These are phyloP conservation scores for Apiosordaria backusii DNA, from an alignment of 495 filamentous ascomycete genomes.

Conservation along the genomic window DNA sequence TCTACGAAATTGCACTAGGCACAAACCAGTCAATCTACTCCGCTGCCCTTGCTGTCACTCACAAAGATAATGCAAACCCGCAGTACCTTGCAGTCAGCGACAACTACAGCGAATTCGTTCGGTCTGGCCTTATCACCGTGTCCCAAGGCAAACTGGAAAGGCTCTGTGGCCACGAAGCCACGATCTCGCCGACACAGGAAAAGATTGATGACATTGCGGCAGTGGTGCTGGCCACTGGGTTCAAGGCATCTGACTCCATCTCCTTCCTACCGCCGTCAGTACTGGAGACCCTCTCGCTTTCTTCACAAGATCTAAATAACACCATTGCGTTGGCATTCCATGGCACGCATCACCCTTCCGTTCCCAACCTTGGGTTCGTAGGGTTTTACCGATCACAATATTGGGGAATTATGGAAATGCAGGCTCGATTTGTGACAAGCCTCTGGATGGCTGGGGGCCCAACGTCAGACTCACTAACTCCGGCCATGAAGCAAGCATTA, in stretches of 20 bases:
- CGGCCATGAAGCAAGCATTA: conserved; percentile 29
- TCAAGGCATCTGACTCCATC: conserved; percentile 58
- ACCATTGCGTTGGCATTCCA: conserved; percentile 68
- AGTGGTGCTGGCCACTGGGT: conserved; percentile 76
- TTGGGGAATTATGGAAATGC: conserved; percentile 86
- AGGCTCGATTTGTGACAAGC: conserved; percentile 61
- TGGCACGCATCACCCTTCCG: conserved; percentile 53
- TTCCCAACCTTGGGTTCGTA: conserved; percentile 71
- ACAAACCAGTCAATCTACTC: conserved; percentile 59
- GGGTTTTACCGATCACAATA: conserved; percentile 84
- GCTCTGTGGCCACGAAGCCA: conserved; percentile 33
- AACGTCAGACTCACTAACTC: conserved; percentile 21
- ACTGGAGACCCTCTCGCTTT: conserved; percentile 53
- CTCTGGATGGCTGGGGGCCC: conserved; percentile 39
- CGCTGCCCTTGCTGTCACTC: conserved; percentile 34
- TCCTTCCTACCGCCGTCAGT: conserved; percentile 57
- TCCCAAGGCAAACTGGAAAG: conserved; percentile 40
- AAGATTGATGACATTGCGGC: conserved; percentile 56
- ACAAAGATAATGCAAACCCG: conserved; percentile 39
- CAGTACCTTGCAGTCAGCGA: conserved; percentile 68
- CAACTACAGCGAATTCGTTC: conserved; percentile 67
- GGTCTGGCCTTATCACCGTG: conserved; percentile 57
- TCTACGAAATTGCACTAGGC: conserved; percentile 56
- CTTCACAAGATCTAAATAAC: conserved; percentile 51
- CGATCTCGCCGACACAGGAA: conserved; percentile 34